Base-by-base conservation (phyloP, 2,329 filamentous ascomycete genomes). In the Lanzia echinophila region DNA sequence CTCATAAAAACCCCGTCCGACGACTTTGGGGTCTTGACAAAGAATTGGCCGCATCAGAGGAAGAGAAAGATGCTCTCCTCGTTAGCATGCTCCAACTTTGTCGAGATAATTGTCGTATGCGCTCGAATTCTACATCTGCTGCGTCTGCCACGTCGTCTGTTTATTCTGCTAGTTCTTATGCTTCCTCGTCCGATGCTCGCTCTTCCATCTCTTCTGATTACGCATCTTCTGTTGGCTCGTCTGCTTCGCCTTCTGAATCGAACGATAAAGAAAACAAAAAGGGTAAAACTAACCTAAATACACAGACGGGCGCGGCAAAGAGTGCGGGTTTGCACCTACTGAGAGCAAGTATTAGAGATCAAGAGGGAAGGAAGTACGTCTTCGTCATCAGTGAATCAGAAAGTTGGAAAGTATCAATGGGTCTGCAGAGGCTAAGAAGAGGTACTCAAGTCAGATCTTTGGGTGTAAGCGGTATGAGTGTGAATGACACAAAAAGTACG, bases 61-160 rank as follows among this genome's bases (percentile, higher is more conserved):
- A 86, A 59, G 84, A 87, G 58, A 84, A 82, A 47, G 83, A 87
- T 62, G 72, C 73, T n/a, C 86, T 81, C 64, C 72, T 88, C 53
- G 68, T 72, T 44, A 80, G 84, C 58, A 75, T 88, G 68, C 72
- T 86, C 58, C 77, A 79, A 61, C 75, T 79, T 56, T 89, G 86
- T 73, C 83, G 81, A 66, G 78, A 77, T 61, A 79, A 77, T 58
- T 88, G 83, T 68, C 79, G 79, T 58, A 71, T 81, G 59, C 66
- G 67, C 24, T 28, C 24, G 24, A 28, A 28, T 47, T 61, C 62
- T 61, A 72, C 67, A 68, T 72, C 63, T 71, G 67, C 52, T 73
- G 55, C 60, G 13, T 60, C 55, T 56, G 33, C 39, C 13, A 67
- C 67, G 43, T 64, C 67, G 34, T 66, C 67, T 47, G 71, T 61